Evolutionary conservation across 768 basidiomycete genomes (phyloP).

Genomic region (Leucocoprinus leucothites): DNA sequence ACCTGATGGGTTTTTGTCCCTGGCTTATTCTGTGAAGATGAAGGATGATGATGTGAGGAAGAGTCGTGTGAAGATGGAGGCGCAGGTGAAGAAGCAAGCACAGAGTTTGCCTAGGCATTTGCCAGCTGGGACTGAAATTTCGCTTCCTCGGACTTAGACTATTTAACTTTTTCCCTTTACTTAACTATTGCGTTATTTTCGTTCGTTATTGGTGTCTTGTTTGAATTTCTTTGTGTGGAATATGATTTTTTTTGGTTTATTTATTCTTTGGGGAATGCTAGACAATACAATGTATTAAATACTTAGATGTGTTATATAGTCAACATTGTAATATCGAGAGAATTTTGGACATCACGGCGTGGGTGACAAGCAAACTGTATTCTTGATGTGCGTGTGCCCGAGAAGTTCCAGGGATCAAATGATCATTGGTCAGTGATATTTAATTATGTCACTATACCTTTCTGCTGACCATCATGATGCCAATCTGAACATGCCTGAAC

Average conservation of each 20-base stretch:
- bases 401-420: too few species aligned
- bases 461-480: too few species aligned
- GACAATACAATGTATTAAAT: too few species aligned
- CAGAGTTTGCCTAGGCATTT: constrained; percentile 35
- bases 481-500: too few species aligned
- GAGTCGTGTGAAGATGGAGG: constrained; percentile 71
- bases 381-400: too few species aligned
- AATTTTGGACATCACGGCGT: background rate
- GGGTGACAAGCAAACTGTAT: too few species aligned
- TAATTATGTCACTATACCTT: too few species aligned
- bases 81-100: constrained; percentile 63
- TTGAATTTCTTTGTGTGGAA: background rate
- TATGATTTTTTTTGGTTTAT: too few species aligned
- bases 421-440: too few species aligned
- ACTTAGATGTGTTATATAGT: background rate
- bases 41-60: constrained; percentile 81
- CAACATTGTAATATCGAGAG: background rate
- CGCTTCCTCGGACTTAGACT: constrained; percentile 3
- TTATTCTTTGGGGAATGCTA: too few species aligned
- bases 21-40: constrained; percentile 61
- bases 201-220: too few species aligned
- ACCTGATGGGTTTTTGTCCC: constrained; percentile 60
- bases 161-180: background rate
- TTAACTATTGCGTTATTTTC: background rate
- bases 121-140: constrained; percentile 4